Conservation (phyloP, 2,329 filamentous ascomycete species). For the Fusarium lyarnte region DNA sequence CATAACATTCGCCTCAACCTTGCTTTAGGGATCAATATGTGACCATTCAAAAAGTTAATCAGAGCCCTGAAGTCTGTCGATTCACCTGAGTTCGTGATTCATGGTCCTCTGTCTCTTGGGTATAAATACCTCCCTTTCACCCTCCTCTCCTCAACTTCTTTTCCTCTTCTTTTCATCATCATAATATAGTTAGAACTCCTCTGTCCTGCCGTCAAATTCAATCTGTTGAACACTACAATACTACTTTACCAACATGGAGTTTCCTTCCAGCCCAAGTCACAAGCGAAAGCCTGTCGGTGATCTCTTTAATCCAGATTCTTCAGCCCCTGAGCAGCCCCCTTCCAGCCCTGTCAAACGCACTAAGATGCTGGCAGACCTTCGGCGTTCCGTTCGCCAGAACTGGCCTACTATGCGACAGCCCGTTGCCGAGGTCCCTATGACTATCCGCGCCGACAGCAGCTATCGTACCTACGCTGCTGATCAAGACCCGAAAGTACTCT, state of each 20-base stretch:
- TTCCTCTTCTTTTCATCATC: neutral
- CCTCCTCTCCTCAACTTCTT: neutral
- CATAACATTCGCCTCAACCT: too few species aligned
- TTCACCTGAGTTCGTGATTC: neutral
- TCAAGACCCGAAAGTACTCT: constrained; percentile 17
- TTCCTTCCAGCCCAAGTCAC: neutral
- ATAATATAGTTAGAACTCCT: neutral
- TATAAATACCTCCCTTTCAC: neutral
- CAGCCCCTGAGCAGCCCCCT: neutral
- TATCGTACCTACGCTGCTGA: constrained; percentile 12
- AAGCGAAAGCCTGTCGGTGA: neutral
- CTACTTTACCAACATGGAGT: neutral
- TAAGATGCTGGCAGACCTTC: neutral
- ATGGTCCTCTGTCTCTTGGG: neutral
- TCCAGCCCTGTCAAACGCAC: neutral
- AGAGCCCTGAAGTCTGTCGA: too few species aligned
- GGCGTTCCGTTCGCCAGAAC: neutral
- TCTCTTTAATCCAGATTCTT: neutral
- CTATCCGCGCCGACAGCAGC: neutral
- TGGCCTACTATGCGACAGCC: neutral
- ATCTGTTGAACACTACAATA: neutral
- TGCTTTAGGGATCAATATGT: too few species aligned
- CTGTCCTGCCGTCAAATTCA: neutral
- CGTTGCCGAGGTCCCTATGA: neutral
- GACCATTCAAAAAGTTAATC: too few species aligned